Evolutionary conservation across 768 basidiomycete genomes (phyloP), one percentile per base, ranked within the genome.

Genomic region (Cystofilobasidium macerans): DNA sequence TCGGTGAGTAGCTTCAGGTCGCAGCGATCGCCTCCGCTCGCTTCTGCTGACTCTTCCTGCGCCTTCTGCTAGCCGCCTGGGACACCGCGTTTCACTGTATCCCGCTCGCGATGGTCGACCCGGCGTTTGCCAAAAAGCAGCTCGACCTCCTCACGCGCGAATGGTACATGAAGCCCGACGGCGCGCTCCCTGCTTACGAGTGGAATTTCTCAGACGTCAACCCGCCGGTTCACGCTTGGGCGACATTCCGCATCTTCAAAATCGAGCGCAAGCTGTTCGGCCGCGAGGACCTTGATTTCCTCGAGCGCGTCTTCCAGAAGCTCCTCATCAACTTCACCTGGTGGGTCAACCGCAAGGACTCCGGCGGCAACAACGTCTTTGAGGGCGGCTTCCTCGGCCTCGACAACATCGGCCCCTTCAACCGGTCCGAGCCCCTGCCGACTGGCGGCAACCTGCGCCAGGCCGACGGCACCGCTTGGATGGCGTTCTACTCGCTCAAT

Each of bases 201-300:
- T 99, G 95, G 95, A 98, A 99, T 75, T 98, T 95, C 72, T 83
- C 86, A 58, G 95, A 99, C 74, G 95, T 98, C 69, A 98, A 99
- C 75, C 95, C 95, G 12, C 95, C 95, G 16, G 95, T 99, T 3
- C 95, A 99, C 77, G 95, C 95, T 12, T 99, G 95, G 91, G 89
- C 91, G 0, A 95, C 93, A 0, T 99, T 99, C 82, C 84, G 95
- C 67, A 86, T 99, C 4, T 99, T 98, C 84, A 99, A 99, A 80
- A 92, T 99, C 69, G 95, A 99, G 78, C 85, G 95, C 63, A 98
- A 98, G 79, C 78, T 98, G 69, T 85, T 86, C 68, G 95, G 94
- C 1, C 81, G 81, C 65, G 93, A 94, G 73, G 95, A 99, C 74
- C 71, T 97, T 42, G 78, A 82, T 13, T 99, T 99, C 81, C 80